Evolutionary conservation across 2,329 filamentous ascomycete genomes (phyloP), one percentile per base, ranked within the genome.

Genomic region (Scedosporium minutisporum): DNA sequence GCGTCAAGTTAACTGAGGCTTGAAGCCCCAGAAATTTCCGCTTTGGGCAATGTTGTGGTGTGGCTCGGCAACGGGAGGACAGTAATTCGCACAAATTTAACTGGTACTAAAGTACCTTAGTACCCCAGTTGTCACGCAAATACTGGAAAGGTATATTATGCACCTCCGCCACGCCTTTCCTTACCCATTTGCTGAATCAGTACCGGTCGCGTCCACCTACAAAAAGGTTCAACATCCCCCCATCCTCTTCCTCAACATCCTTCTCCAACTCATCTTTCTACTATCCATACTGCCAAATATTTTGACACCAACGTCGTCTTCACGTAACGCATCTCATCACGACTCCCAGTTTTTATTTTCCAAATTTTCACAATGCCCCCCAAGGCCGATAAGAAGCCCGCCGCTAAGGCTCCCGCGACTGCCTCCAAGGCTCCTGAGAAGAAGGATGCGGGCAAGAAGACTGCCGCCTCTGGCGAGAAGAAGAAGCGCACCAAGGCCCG

Each of bases 401-500:
- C 93, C 81, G 86, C 91, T 82, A 97, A 97, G 91, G 93, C 93
- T 72, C 92, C 93, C 65, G 90, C 81, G 61, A 83, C 89, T 75
- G 83, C 83, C 69, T 82, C 81, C 71, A 86, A 86, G 82, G 82
- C 82, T 67, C 83, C 82, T 64, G 93, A 97, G 87, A 97, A 97
- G 90, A 97, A 97, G 89, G 93, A 97, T 82, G 95, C 93, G 68
- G 95, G 93, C 84, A 99, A 99, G 91, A 99, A 97, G 90, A 97
- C 95, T 59, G 91, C 93, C 65, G 87, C 93, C 66, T 87, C 91
- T 75, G 95, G 95, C 68, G 95, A 97, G 73, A 97, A 97, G 92
- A 99, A 99, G 91, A 99, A 97, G 93, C 91, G 95, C 76, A 96
- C 92, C 83, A 99, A 99, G 93, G 91, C 93, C 70, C 89, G 95